These are phyloP conservation scores for Alternaria sp. DNA, from an alignment of 2,329 filamentous ascomycete genomes.

Conservation along the genomic window DNA sequence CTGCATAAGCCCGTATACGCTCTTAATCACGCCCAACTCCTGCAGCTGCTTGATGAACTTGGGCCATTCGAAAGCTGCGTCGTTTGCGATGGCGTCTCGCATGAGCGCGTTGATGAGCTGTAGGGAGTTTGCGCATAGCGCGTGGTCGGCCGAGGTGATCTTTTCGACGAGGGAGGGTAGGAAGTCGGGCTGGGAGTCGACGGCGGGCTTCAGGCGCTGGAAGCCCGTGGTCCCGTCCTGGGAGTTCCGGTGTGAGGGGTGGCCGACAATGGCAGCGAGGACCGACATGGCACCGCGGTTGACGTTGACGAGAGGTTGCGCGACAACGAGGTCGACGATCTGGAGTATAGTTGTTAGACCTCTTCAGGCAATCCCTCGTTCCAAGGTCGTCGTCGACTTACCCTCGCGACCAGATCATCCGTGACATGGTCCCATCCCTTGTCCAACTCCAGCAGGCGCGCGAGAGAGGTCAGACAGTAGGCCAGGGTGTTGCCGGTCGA, in stretches of 20 bases:
- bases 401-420: conserved; percentile 71
- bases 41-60: conserved; percentile 94
- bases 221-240: conserved; percentile 79
- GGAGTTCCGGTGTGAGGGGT: conserved; percentile 67
- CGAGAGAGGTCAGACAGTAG: conserved; percentile 90
- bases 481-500: conserved; percentile 93
- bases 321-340: conserved; percentile 92
- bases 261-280: conserved; percentile 88
- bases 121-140: conserved; percentile 91
- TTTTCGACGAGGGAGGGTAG: conserved; percentile 92
- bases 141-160: conserved; percentile 91
- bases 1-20: conserved; percentile 91
- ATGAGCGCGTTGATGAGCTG: conserved; percentile 96
- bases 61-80: conserved; percentile 84
- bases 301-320: conserved; percentile 95
- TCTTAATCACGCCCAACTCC: conserved; percentile 89
- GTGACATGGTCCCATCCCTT: conserved; percentile 96
- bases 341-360: conserved; percentile 39
- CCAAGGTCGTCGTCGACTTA: conserved; percentile 46
- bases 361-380: neutral
- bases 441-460: conserved; percentile 88
- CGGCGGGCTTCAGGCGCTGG: conserved; percentile 86
- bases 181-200: conserved; percentile 91
- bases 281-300: conserved; percentile 96
- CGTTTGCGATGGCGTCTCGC: conserved; percentile 83